Conservation (phyloP, 305 asterid species). For the Solanum hybrid region DNA sequence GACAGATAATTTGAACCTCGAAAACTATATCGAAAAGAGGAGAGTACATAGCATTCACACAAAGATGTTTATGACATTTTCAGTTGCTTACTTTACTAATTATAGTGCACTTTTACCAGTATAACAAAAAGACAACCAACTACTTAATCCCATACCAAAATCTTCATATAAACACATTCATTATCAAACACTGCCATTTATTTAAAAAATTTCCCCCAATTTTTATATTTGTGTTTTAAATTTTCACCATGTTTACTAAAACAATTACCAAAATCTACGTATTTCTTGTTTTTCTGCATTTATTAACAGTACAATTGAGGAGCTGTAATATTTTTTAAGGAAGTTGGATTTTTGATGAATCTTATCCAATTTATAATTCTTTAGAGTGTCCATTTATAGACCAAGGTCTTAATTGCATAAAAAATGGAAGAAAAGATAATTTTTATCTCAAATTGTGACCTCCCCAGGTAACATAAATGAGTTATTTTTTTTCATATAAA, state of each 20-base stretch:
- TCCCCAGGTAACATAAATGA: conserved; percentile 26
- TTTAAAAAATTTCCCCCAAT: background rate
- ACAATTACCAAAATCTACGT: background rate
- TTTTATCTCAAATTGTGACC: conserved; percentile 32
- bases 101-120: background rate
- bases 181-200: background rate
- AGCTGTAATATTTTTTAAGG: conserved; percentile 26
- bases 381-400: too few species aligned
- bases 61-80: background rate
- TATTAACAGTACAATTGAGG: background rate
- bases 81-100: background rate
- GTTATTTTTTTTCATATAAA: too few species aligned
- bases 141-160: background rate
- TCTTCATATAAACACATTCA: background rate
- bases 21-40: too few species aligned
- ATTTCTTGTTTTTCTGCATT: background rate
- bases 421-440: conserved; percentile 47
- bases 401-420: conserved; percentile 19
- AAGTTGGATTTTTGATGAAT: conserved; percentile 21
- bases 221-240: background rate
- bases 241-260: background rate
- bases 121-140: background rate
- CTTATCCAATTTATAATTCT: too few species aligned
- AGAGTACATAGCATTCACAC: too few species aligned
- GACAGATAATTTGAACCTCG: too few species aligned